Evolutionary conservation across 2,329 filamentous ascomycete genomes (phyloP).

Genomic region (Davidsoniella australis): DNA sequence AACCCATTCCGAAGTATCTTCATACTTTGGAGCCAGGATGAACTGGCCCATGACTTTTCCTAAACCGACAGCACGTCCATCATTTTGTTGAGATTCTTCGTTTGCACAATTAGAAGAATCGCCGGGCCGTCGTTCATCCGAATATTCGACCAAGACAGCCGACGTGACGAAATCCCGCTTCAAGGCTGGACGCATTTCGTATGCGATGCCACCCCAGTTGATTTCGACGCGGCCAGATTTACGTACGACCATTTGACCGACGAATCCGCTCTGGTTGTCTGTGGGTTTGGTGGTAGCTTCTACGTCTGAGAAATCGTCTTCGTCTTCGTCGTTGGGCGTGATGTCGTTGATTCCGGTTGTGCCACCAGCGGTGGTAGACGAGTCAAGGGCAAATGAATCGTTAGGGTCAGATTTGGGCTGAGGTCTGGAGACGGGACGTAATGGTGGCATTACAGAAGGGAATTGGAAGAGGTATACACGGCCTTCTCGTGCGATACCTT

Average conservation of each 20-base stretch:
- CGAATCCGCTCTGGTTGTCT: conserved; percentile 35
- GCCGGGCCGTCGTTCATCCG: conserved; percentile 29
- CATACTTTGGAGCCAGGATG: conserved; percentile 40
- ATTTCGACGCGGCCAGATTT: conserved; percentile 45
- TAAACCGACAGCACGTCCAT: conserved; percentile 29
- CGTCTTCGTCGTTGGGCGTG: conserved; percentile 24
- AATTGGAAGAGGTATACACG: conserved; percentile 48
- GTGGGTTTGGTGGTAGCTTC: conserved; percentile 21
- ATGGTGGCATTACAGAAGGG: conserved; percentile 41
- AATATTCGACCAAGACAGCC: conserved; percentile 41
- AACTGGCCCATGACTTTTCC: conserved; percentile 47
- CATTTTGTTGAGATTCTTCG: conserved; percentile 27
- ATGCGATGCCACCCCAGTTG: conserved; percentile 41
- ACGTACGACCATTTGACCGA: conserved; percentile 43
- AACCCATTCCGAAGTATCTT: conserved; percentile 39
- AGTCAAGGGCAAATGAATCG: neutral
- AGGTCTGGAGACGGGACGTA: conserved; percentile 19
- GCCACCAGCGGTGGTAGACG: conserved; percentile 14
- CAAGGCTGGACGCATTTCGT: conserved; percentile 34
- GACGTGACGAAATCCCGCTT: conserved; percentile 40
- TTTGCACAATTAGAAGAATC: conserved; percentile 22
- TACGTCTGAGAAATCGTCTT: conserved; percentile 13
- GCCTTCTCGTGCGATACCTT: conserved; percentile 24
- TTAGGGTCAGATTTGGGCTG: conserved; percentile 12
- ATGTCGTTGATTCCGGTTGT: neutral